Base-by-base conservation (phyloP, 73 alveolate species). In the Tetrahymena borealis region DNA sequence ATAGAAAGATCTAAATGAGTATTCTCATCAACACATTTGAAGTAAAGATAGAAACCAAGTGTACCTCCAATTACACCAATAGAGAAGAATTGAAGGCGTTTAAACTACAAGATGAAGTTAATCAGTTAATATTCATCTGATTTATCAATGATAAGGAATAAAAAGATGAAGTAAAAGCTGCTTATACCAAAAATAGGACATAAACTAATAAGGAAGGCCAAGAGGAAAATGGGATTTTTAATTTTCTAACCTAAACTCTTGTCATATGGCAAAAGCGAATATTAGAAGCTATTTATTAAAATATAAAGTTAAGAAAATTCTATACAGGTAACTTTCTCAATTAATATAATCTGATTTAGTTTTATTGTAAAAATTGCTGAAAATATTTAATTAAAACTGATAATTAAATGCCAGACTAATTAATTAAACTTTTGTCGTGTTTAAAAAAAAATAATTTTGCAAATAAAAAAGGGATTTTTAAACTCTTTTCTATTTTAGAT, bases 51-150 rank as follows among this genome's bases (percentile, higher is more conserved):
- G 28, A 60, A 60, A 9, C 85, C 85, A 13, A 60, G 9, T 24
- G 85, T 60, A 18, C 85, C 85, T 60, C 85, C 85, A 60, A 40
- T 40, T n/a, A 91, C 91, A 32, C 94, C 94, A 13, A 38, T 40
- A 1, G 94, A 91, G 33, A 91, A 32, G 91, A 91, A 91, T 39
- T 40, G 35, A 33, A 41, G 20, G 5, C 91, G 39, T n/a, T 91
- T 91, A 85, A 91, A 91, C 24, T 39, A 32, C 20, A 41, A 24
- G 90, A 91, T 91, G 94, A 91, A 91, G 42, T 39, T 40, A 32
- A 91, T 40, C 40, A 91, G 90, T 32, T 91, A 85, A 32, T 35
- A 91, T 40, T 91, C 94, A 11, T 91, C 94, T 9, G 39, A 13
- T 37, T 40, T 38, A 38, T 91, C 94, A 28, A 91, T 39, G 10